phyloP scores from a whole-genome alignment of 1,139 yeast genomes.

The Geotrichum klebahnii region DNA sequence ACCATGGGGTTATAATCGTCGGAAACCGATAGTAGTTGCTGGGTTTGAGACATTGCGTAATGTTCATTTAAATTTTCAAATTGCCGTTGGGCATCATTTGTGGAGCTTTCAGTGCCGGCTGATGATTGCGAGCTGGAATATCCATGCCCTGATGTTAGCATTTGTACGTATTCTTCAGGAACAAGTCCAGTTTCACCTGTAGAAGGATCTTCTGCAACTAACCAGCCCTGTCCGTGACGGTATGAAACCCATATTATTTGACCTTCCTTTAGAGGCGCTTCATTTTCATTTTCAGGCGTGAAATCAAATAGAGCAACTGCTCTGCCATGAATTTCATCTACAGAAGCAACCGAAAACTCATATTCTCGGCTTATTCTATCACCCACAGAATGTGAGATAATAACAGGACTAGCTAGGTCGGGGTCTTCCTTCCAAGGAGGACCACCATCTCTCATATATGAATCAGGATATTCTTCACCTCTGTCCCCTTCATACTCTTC shows the following conservation, averaged over 20 bases:
- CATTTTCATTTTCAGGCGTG: slow-evolving; percentile 89
- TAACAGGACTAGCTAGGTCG: slow-evolving; percentile 32
- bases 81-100: not conserved
- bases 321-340: slow-evolving; percentile 49
- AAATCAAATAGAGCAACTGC: slow-evolving; percentile 89
- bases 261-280: slow-evolving; percentile 71
- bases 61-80: not conserved
- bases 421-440: slow-evolving; percentile 38
- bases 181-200: slow-evolving; percentile 85
- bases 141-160: slow-evolving; percentile 28
- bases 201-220: slow-evolving; percentile 81
- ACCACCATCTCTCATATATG: slow-evolving; percentile 29
- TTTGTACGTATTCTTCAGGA: slow-evolving; percentile 88
- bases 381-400: slow-evolving; percentile 29
- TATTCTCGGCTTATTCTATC: slow-evolving; percentile 35
- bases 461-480: slow-evolving; percentile 8
- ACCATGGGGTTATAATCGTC: slow-evolving; percentile 12
- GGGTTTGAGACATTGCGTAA: not conserved
- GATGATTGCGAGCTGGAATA: slow-evolving; percentile 7
- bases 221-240: slow-evolving; percentile 97
- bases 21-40: not conserved
- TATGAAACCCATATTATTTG: slow-evolving; percentile 81
- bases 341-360: slow-evolving; percentile 35
- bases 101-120: not conserved
- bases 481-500: slow-evolving; percentile 3